These are phyloP conservation scores for Brassica rapa DNA, from an alignment of 345 rosid species.

Conservation along the genomic window DNA sequence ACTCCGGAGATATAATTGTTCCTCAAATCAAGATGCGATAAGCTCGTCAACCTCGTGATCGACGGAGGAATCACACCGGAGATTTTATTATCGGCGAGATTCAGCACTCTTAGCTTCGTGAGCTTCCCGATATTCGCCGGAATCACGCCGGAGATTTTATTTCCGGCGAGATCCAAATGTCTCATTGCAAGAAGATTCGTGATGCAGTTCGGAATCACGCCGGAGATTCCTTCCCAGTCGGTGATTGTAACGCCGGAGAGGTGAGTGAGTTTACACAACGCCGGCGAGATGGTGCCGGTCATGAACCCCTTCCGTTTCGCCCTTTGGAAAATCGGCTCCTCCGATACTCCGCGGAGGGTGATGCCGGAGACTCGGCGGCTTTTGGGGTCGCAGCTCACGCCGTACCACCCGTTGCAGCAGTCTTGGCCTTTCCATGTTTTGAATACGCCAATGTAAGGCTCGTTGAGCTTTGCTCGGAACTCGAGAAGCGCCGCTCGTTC, in stretches of 20 bases:
- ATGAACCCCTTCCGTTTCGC: conserved; percentile 70
- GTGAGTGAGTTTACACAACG: conserved; percentile 59
- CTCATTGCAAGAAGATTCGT: conserved; percentile 52
- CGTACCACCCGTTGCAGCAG: conserved; percentile 78
- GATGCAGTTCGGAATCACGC: conserved; percentile 65
- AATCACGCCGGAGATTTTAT: conserved; percentile 63
- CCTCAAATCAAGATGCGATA: conserved; percentile 71
- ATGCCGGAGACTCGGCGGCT: conserved; percentile 59
- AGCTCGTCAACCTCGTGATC: conserved; percentile 50
- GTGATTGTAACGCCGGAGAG: conserved; percentile 61
- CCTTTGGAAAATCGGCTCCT: conserved; percentile 68
- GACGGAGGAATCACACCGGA: conserved; percentile 61
- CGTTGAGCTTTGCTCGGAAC: conserved; percentile 60
- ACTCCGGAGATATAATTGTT: conserved; percentile 60
- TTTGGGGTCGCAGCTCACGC: conserved; percentile 71
- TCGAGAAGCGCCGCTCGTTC: conserved; percentile 61
- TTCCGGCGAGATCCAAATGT: conserved; percentile 72
- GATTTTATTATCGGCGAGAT: conserved; percentile 71
- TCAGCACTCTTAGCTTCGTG: conserved; percentile 54
- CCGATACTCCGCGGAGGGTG: conserved; percentile 81
- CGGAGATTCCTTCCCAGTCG: conserved; percentile 81
- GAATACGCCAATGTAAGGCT: conserved; percentile 79
- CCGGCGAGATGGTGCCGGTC: conserved; percentile 71
- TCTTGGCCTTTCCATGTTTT: conserved; percentile 64
- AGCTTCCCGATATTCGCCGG: conserved; percentile 64